A percentile compares a stretch with the other conserved stretches of the same genome.
phyloP scores from a whole-genome alignment of 2,329 filamentous ascomycete species.

The Fusarium multiceps region DNA sequence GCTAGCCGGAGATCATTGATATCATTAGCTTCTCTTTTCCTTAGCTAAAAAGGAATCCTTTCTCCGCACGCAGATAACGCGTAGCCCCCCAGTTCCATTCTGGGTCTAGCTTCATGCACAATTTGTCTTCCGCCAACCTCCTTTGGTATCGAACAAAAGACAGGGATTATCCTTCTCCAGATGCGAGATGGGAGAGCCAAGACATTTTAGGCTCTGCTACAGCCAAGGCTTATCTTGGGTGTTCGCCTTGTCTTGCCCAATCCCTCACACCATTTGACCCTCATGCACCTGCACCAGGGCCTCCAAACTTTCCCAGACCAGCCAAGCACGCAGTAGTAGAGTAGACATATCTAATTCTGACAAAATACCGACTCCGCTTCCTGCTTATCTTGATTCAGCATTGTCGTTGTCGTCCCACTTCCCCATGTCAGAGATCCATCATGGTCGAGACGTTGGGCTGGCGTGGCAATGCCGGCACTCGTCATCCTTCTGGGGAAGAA shows the following conservation, averaged over 20 bases:
- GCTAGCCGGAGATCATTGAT: conserved; percentile 26
- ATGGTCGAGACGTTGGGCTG: conserved; percentile 24
- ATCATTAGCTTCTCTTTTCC: conserved; percentile 7
- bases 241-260: conserved; percentile 12
- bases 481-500: conserved; percentile 28
- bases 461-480: conserved; percentile 32
- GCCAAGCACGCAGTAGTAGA: not conserved
- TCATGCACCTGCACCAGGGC: not conserved
- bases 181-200: conserved; percentile 12
- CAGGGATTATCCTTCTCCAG: conserved; percentile 14
- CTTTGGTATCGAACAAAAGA: conserved; percentile 27
- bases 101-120: conserved; percentile 33
- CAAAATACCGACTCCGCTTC: conserved; percentile 13
- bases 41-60: not conserved
- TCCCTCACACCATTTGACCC: conserved; percentile 22
- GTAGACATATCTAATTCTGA: conserved; percentile 1
- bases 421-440: conserved; percentile 22
- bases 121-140: conserved; percentile 36
- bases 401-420: conserved; percentile 18
- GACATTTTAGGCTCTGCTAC: not conserved
- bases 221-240: conserved; percentile 18
- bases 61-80: conserved; percentile 39
- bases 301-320: not conserved
- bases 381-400: conserved; percentile 24
- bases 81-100: not conserved